These are phyloP conservation scores for Sapria himalayana DNA, from an alignment of 345 rosid genomes.

Conservation along the genomic window DNA sequence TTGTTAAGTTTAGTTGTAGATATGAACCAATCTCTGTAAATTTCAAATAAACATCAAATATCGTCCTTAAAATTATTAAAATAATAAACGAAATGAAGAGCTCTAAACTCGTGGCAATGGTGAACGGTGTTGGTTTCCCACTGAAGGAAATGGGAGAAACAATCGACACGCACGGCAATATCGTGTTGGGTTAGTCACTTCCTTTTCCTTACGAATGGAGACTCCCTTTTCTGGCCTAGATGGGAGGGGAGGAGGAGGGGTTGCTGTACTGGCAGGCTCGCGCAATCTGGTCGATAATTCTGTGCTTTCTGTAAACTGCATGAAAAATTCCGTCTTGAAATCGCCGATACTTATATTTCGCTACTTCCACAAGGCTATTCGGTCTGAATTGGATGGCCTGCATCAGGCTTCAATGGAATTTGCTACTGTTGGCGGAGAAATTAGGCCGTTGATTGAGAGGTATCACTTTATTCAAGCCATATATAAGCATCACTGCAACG, in stretches of 20 bases:
- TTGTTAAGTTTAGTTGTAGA: no score
- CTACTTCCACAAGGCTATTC: constrained; percentile 50
- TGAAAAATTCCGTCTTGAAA: constrained; percentile 27
- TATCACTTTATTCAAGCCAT: constrained; percentile 33
- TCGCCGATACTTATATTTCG: constrained; percentile 50
- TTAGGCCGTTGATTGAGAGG: constrained; percentile 22
- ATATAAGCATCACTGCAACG: constrained; percentile 56
- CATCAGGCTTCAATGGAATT: constrained; percentile 36
- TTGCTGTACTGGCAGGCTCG: constrained; percentile 43
- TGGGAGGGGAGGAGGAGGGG: constrained; percentile 26
- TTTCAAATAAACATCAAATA: no score
- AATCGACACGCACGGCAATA: no score
- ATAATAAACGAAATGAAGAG: no score
- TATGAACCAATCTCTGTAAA: no score
- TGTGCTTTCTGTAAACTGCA: constrained; percentile 18
- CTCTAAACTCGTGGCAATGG: no score
- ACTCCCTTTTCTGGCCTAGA: constrained; percentile 32
- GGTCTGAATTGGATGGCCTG: constrained; percentile 42
- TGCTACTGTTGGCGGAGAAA: constrained; percentile 26
- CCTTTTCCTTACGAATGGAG: constrained; percentile 17
- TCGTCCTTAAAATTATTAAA: no score
- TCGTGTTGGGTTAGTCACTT: no score
- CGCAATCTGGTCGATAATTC: constrained; percentile 26
- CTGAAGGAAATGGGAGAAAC: no score
- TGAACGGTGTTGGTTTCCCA: no score